Percentiles rank a stretch among this genome's conserved stretches.
These are phyloP conservation scores for Trifolium subterraneum DNA, from an alignment of 306 rosid genomes.

Conservation along the genomic window DNA sequence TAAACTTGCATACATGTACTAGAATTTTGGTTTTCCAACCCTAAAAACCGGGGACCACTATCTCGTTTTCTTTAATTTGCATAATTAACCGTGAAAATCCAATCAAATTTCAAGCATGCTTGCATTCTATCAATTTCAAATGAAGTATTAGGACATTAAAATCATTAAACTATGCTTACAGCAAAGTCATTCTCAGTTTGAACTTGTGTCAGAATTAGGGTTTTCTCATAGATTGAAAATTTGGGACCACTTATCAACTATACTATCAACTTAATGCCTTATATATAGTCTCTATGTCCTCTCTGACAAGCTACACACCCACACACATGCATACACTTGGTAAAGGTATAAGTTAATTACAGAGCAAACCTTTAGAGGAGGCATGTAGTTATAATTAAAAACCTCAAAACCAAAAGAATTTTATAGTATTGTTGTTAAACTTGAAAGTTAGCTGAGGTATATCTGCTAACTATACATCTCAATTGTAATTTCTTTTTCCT, in stretches of 20 bases:
- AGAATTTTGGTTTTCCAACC: conserved; percentile 68
- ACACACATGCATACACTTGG: not conserved
- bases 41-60: conserved; percentile 75
- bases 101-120: conserved; percentile 72
- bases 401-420: not conserved
- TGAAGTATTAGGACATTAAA: conserved; percentile 9
- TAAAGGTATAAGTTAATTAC: no score
- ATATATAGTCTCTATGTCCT: conserved; percentile 21
- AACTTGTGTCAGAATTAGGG: conserved; percentile 55
- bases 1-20: conserved; percentile 45
- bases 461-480: no score
- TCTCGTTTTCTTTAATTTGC: conserved; percentile 57
- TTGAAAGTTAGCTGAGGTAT: no score
- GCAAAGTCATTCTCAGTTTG: conserved; percentile 38
- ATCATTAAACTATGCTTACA: not conserved
- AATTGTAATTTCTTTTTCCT: no score
- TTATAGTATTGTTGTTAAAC: no score
- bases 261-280: conserved; percentile 31
- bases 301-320: conserved; percentile 31
- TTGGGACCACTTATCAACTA: conserved; percentile 89
- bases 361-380: not conserved
- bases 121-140: conserved; percentile 28
- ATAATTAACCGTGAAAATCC: conserved; percentile 57
- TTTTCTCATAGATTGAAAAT: conserved; percentile 20
- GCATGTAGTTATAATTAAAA: not conserved